phyloP scores from a whole-genome alignment of 129 eudicot genomes.

The Gnaphalium uliginosum region DNA sequence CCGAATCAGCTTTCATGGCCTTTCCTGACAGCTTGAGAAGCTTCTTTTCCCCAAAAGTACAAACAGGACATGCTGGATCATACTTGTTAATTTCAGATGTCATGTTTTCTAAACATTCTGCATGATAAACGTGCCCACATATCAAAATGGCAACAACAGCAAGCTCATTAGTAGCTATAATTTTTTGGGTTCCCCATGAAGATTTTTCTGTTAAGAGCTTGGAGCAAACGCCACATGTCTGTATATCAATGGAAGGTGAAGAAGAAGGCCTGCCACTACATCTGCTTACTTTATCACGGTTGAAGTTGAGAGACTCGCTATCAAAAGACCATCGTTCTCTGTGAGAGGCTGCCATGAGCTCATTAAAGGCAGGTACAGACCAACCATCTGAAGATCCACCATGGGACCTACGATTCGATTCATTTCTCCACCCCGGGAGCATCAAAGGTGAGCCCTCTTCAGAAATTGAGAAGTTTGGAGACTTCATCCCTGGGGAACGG shows the following conservation, averaged over 20 bases:
- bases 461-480: slow-evolving; percentile 71
- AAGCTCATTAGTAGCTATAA: slow-evolving; percentile 63
- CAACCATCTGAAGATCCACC: slow-evolving; percentile 79
- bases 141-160: slow-evolving; percentile 79
- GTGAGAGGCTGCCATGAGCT: slow-evolving; percentile 55
- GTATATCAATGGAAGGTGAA: slow-evolving; percentile 53
- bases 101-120: slow-evolving; percentile 88
- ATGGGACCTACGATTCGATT: slow-evolving; percentile 60
- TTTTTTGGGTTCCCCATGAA: slow-evolving; percentile 64
- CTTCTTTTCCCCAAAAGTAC: slow-evolving; percentile 91
- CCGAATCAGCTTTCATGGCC: slow-evolving; percentile 67
- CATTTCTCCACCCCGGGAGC: slow-evolving; percentile 61
- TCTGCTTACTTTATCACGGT: slow-evolving; percentile 47
- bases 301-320: slow-evolving; percentile 61
- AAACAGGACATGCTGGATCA: slow-evolving; percentile 93
- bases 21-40: slow-evolving; percentile 66
- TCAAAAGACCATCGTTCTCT: slow-evolving; percentile 86
- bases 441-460: slow-evolving; percentile 63
- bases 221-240: slow-evolving; percentile 80
- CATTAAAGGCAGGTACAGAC: slow-evolving; percentile 70
- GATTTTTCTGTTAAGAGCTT: slow-evolving; percentile 73
- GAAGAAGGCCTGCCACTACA: slow-evolving; percentile 50
- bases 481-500: slow-evolving; percentile 67
- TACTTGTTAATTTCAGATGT: slow-evolving; percentile 81
- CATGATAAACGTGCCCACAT: slow-evolving; percentile 93